Evolutionary conservation across 1,284 basidiomycete species (phyloP), one percentile per base, ranked within the genome.

Genomic region (Cutaneotrichosporon dermatis): DNA sequence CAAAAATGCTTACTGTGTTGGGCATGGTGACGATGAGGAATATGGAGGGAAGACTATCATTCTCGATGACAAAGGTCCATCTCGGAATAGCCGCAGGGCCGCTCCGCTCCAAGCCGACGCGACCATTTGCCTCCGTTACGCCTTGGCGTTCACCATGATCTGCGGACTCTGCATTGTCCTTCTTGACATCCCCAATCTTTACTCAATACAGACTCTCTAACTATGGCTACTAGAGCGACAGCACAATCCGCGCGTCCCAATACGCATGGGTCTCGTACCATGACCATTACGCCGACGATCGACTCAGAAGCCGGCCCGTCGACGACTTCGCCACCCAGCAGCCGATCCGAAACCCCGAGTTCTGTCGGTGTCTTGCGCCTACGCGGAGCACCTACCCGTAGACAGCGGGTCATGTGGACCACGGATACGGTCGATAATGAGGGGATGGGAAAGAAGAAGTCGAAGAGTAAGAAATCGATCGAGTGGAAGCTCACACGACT

Each of bases 401-500:
- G 70, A 2, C 71, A 68, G 43, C 63, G 70, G 25, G 80, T 81
- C 1, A 69, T 74, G 46, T 81, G 79, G 79, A 69, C 67, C 2
- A 71, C 79, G 2, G 79, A 74, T 37, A 79, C 78, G 2, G 68
- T 81, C 0, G 80, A 81, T 64, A 81, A 81, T 63, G 80, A 81
- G 62, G 75, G 75, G 4, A 68, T 80, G 69, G 75, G 74, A 1
- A 73, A 76, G 65, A 81, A 81, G 66, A 81, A 80, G 62, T 78
- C 75, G 7, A 81, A 81, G 70, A 80, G 80, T 80, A 55, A 63
- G 76, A 69, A 8, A 5, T 25, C n/a, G 34, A 15, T 25, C 25
- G 25, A 25, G 7, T 33, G n/a, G 37, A n/a, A 13, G n/a, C 9
- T 33, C 37, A 57, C 16, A 10, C n/a, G 37, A 11, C n/a, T 57